Conservation (phyloP, 306 rosid genomes). For the Malus asiatica region DNA sequence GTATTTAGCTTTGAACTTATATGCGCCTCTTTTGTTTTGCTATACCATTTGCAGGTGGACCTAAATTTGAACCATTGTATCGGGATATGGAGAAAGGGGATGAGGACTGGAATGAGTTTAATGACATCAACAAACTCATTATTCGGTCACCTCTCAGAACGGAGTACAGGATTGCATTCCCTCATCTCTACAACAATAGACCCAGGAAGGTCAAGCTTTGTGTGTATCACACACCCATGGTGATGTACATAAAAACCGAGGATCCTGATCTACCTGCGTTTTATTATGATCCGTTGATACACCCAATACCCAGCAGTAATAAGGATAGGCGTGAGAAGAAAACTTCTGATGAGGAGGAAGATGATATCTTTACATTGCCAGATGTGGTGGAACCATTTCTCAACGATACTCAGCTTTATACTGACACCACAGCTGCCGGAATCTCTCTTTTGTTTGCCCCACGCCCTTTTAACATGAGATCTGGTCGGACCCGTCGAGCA, state of each 20-base stretch:
- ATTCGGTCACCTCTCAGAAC: slow-evolving; percentile 98
- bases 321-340: slow-evolving; percentile 91
- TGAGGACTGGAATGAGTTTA: slow-evolving; percentile 99
- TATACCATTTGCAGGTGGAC: slow-evolving; percentile 60
- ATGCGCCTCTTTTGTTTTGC: background rate
- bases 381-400: slow-evolving; percentile 90
- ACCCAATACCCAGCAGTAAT: slow-evolving; percentile 90
- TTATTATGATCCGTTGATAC: slow-evolving; percentile 95
- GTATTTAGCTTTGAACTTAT: background rate
- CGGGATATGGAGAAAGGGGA: slow-evolving; percentile 99
- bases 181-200: slow-evolving; percentile 97
- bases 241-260: slow-evolving; percentile 93
- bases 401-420: slow-evolving; percentile 78
- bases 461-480: slow-evolving; percentile 98
- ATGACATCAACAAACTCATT: slow-evolving; percentile 95
- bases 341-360: slow-evolving; percentile 71
- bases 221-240: slow-evolving; percentile 90
- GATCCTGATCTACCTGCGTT: slow-evolving; percentile 99
- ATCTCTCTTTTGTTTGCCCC: slow-evolving; percentile 92
- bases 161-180: slow-evolving; percentile 94
- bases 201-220: slow-evolving; percentile 98
- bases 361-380: slow-evolving; percentile 71
- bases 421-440: slow-evolving; percentile 98
- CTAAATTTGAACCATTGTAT: slow-evolving; percentile 95
- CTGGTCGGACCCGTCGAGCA: slow-evolving; percentile 92